phyloP scores from a whole-genome alignment of 2,329 filamentous ascomycete species.

The Conoideocrella luteorostrata region DNA sequence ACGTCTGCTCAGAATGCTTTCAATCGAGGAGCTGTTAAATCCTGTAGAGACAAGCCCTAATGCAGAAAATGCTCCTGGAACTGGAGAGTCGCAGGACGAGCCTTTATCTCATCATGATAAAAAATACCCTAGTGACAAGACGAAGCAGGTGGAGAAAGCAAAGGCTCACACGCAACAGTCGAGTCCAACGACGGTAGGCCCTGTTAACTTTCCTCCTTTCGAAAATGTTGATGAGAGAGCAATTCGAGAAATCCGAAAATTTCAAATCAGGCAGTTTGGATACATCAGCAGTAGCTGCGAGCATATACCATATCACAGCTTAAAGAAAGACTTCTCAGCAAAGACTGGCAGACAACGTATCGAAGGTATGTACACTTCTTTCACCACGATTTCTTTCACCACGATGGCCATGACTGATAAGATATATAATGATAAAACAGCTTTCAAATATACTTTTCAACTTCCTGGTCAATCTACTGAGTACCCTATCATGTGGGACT shows the following conservation, averaged over 20 bases:
- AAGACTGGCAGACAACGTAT: conserved; percentile 86
- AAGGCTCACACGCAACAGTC: too few relatives aligned
- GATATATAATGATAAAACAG: conserved; percentile 36
- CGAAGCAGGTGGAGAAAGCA: too few relatives aligned
- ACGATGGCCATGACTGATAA: background rate
- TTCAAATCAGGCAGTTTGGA: conserved; percentile 56
- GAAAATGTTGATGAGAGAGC: conserved; percentile 54
- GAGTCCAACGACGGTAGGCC: background rate
- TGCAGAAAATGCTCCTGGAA: background rate
- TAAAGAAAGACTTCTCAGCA: conserved; percentile 81
- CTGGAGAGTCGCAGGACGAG: background rate
- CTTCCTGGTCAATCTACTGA: conserved; percentile 58
- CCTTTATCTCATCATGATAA: background rate
- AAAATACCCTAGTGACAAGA: too few relatives aligned
- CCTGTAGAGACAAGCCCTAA: background rate
- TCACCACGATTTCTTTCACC: background rate
- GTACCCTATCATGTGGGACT: conserved; percentile 92
- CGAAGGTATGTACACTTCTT: conserved; percentile 55
- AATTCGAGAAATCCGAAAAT: conserved; percentile 47
- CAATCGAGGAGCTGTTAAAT: conserved; percentile 6
- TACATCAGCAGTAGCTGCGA: conserved; percentile 55
- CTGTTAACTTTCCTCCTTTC: conserved; percentile 63
- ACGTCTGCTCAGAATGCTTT: conserved; percentile 1
- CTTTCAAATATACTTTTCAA: conserved; percentile 78
- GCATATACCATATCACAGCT: conserved; percentile 90